Evolutionary conservation across 768 basidiomycete genomes (phyloP).

Genomic region (Mycena maculata): DNA sequence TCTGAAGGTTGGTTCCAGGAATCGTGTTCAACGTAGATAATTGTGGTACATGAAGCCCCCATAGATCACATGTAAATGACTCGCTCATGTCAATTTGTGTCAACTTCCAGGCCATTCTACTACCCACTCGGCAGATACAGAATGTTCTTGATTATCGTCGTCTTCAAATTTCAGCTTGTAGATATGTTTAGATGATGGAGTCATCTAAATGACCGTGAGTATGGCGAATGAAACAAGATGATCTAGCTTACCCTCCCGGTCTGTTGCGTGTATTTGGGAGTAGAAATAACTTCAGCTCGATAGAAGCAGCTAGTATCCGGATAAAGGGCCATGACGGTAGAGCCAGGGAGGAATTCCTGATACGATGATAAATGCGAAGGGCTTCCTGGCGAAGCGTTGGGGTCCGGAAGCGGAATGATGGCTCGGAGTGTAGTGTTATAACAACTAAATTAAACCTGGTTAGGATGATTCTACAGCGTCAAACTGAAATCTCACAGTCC

Average conservation of each 20-base stretch:
- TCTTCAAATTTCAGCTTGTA: slow-evolving; percentile 92
- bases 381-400: slow-evolving; percentile 63
- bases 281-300: slow-evolving; percentile 83
- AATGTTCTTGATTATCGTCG: slow-evolving; percentile 85
- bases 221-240: slow-evolving; percentile 1
- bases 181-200: slow-evolving; percentile 59
- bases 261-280: slow-evolving; percentile 60
- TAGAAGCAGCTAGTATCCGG: slow-evolving; percentile 94
- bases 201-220: slow-evolving; percentile 36
- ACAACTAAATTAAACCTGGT: slow-evolving; percentile 51
- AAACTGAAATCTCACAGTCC: slow-evolving; percentile 56
- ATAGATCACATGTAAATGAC: slow-evolving; percentile 34
- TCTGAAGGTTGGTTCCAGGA: too few relatives aligned
- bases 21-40: slow-evolving; percentile 23
- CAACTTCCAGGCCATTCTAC: slow-evolving; percentile 77
- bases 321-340: slow-evolving; percentile 88
- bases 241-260: slow-evolving; percentile 47
- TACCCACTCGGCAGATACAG: slow-evolving; percentile 81
- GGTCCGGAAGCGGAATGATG: slow-evolving; percentile 86
- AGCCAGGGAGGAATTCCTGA: slow-evolving; percentile 76
- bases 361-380: slow-evolving; percentile 77
- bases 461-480: slow-evolving; percentile 14
- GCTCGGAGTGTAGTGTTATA: slow-evolving; percentile 78
- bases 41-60: slow-evolving; percentile 14
- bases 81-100: too few relatives aligned